Conservation (phyloP, 805 yeast species). For the Huiozyma naganishii region DNA sequence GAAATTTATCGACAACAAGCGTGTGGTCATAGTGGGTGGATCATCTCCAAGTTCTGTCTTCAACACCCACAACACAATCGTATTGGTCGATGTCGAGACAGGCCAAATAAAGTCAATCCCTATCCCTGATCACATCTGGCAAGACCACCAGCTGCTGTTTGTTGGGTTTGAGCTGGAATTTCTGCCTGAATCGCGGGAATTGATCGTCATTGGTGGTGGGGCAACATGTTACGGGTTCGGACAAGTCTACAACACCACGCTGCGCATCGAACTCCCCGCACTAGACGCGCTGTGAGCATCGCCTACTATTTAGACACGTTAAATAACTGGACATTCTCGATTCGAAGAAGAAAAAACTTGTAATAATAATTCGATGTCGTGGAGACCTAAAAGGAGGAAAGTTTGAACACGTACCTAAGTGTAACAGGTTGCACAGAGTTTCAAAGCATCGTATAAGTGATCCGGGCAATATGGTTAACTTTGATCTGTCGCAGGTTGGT, state of each 20-base stretch:
- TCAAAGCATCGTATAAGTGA: too few species aligned
- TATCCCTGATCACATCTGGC: constrained; percentile 32
- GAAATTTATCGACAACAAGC: constrained; percentile 21
- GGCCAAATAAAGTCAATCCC: constrained; percentile 16
- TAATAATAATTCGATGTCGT: too few species aligned
- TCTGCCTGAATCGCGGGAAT: constrained; percentile 12
- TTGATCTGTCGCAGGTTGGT: constrained; percentile 23
- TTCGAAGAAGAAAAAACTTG: too few species aligned
- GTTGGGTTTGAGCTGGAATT: constrained; percentile 41
- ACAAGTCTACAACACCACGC: constrained; percentile 34
- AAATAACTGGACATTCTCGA: too few species aligned
- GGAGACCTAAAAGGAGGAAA: too few species aligned
- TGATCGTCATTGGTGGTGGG: constrained; percentile 48
- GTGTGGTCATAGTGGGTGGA: constrained; percentile 47
- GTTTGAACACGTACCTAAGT: too few species aligned
- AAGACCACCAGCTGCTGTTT: constrained; percentile 28
- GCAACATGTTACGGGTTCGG: constrained; percentile 81
- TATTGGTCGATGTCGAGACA: constrained; percentile 25
- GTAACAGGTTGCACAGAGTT: too few species aligned
- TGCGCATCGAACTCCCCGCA: neutral
- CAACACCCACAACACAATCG: constrained; percentile 28
- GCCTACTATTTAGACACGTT: too few species aligned
- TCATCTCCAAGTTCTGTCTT: constrained; percentile 32
- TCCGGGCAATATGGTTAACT: constrained; percentile 12
- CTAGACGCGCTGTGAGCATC: neutral